Percentiles rank a stretch among this genome's conserved stretches.
Conservation (phyloP, 2,329 filamentous ascomycete species). For the Aspergillus candidus region DNA sequence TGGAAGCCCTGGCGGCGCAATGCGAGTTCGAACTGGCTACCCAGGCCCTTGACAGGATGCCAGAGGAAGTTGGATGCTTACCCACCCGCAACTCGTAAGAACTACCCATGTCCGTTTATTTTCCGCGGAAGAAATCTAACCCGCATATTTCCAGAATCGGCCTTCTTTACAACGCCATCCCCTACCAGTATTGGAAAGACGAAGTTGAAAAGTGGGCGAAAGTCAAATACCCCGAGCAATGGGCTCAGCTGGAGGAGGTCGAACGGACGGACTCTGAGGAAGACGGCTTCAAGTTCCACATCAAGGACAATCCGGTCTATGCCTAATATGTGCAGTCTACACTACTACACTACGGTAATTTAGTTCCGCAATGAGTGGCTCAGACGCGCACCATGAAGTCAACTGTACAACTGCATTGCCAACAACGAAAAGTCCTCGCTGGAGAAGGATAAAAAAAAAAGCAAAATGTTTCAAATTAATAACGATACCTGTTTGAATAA, state of each 20-base stretch:
- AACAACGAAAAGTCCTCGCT: too few relatives aligned
- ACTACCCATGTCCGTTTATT: conserved; percentile 18
- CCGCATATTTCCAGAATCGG: conserved; percentile 52
- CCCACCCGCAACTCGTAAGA: conserved; percentile 69
- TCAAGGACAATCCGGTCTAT: conserved; percentile 5
- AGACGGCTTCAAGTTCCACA: conserved; percentile 27
- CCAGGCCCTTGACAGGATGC: conserved; percentile 60
- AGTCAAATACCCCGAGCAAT: conserved; percentile 60
- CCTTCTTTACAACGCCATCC: conserved; percentile 68
- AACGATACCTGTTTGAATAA: too few relatives aligned
- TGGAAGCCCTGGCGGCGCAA: conserved; percentile 68
- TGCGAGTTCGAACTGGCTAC: conserved; percentile 64
- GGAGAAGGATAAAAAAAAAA: too few relatives aligned
- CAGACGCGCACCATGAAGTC: too few relatives aligned
- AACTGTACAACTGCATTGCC: too few relatives aligned
- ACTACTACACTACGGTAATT: too few relatives aligned
- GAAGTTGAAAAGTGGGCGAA: conserved; percentile 70
- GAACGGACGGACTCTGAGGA: conserved; percentile 27
- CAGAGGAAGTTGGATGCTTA: conserved; percentile 57
- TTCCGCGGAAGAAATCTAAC: conserved; percentile 6
- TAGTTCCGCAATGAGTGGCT: too few relatives aligned
- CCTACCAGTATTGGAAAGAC: conserved; percentile 58
- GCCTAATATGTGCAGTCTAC: neutral
- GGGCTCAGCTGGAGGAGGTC: conserved; percentile 57
- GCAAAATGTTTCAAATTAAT: too few relatives aligned